Evolutionary conservation across 2,329 filamentous ascomycete species (phyloP), one percentile per base, ranked within the genome.

Genomic region (Bipolaris zeicola): DNA sequence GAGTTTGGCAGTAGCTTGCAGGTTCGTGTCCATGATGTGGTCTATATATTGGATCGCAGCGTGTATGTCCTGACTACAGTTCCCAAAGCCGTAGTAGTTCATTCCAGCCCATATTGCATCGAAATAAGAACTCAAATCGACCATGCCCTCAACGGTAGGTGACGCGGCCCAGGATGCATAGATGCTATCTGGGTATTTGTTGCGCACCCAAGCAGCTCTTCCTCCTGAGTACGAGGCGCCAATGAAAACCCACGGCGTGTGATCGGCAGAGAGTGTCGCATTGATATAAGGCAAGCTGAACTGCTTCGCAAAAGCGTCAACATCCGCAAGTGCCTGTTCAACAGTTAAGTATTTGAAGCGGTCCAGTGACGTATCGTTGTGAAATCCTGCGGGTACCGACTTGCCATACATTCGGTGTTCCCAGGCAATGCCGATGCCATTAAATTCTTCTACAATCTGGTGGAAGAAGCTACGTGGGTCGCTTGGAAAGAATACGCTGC

Each of bases 111-210:
- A 80, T 2, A 84, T 67, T 36, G 81, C 79, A 20, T 83, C 81
- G 50, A 76, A 83, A 63, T 83, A 84, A 20, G 77, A 68, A n/a
- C 76, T 78, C 78, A 83, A 81, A 55, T 83, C 76, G n/a, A 80
- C 63, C 5, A 68, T 72, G 2, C 81, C 81, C 61, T 85, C 70
- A 0, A 82, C 77, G 0, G 75, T 74, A 0, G 75, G 74, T 3
- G 75, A 76, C 3, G 74, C 74, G 10, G 75, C 73, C 42, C 65
- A 78, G 1, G 65, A 57, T 2, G 75, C 75, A 54, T 67, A 73
- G 20, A 78, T 76, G 7, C 73, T 77, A 4, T 76, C 66, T 0
- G 75, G 76, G 50, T 77, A 77, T 55, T 67, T 66, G 36, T 76
- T 63, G 4, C 76, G 72, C 66, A 78, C 68, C 58, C 76, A 76